These are phyloP conservation scores for Santalum album DNA, from an alignment of 164 flowering plant species.

Conservation along the genomic window DNA sequence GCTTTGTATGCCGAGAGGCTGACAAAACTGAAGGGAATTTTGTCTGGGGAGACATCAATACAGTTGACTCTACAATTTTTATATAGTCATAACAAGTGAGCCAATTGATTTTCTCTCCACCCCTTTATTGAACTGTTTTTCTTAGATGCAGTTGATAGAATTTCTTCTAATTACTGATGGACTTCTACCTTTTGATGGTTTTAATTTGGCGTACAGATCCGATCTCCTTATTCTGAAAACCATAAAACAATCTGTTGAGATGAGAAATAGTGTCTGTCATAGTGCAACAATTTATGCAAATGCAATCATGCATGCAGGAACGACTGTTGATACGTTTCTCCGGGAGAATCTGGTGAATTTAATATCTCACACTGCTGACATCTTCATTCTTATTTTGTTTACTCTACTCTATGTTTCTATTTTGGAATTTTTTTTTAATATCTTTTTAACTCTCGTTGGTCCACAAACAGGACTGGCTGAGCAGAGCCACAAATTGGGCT, in stretches of 20 bases:
- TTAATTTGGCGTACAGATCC: constrained; percentile 51
- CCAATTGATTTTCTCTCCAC: neutral
- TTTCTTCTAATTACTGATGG: neutral
- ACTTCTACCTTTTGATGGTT: neutral
- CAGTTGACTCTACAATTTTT: constrained; percentile 82
- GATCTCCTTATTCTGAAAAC: constrained; percentile 85
- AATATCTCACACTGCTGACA: neutral
- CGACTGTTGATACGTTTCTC: constrained; percentile 88
- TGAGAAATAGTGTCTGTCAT: constrained; percentile 94
- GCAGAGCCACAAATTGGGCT: constrained; percentile 95
- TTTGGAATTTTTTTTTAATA: neutral
- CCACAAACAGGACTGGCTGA: constrained; percentile 66
- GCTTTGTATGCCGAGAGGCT: constrained; percentile 55
- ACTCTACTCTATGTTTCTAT: neutral
- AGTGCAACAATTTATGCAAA: constrained; percentile 94
- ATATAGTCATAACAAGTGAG: constrained; percentile 85
- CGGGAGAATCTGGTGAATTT: constrained; percentile 73
- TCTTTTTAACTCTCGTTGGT: neutral
- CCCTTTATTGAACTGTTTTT: neutral
- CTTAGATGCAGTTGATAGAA: neutral
- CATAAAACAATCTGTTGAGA: constrained; percentile 91
- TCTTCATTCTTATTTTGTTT: neutral
- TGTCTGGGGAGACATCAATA: constrained; percentile 90
- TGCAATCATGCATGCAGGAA: constrained; percentile 98
- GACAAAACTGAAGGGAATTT: constrained; percentile 60